Conservation (phyloP, 1,284 basidiomycete genomes). For the Ganoderma sinense region DNA sequence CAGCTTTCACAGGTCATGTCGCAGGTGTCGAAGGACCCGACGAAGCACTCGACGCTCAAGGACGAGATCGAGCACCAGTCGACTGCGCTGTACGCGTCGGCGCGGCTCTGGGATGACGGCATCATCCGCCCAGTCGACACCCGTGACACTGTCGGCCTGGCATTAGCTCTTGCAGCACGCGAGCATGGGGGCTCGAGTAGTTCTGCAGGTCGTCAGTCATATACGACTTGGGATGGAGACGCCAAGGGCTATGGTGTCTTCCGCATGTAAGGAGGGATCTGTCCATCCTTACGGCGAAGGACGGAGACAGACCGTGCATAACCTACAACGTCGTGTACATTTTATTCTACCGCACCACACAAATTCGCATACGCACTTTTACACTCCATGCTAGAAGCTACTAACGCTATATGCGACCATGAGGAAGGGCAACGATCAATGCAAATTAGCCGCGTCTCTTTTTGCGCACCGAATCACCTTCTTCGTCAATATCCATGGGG, state of each 20-base stretch:
- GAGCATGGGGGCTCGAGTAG: slow-evolving; percentile 38
- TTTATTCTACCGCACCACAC: neutral
- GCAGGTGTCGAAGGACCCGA: slow-evolving; percentile 84
- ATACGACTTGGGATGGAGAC: slow-evolving; percentile 77
- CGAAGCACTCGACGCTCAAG: slow-evolving; percentile 77
- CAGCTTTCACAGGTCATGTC: slow-evolving; percentile 95
- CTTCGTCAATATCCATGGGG: slow-evolving; percentile 41
- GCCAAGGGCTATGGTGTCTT: slow-evolving; percentile 87
- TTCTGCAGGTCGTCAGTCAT: slow-evolving; percentile 32
- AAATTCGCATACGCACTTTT: neutral
- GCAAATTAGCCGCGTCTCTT: slow-evolving; percentile 29
- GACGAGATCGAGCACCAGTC: slow-evolving; percentile 89
- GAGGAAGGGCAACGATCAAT: neutral
- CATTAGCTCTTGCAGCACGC: slow-evolving; percentile 77
- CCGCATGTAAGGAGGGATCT: slow-evolving; percentile 70
- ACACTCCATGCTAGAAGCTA: neutral
- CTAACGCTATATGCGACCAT: neutral
- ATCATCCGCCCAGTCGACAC: slow-evolving; percentile 95
- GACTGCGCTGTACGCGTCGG: slow-evolving; percentile 86
- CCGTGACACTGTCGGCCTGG: slow-evolving; percentile 86
- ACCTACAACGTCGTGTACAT: neutral
- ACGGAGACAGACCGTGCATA: neutral
- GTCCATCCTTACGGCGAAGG: neutral
- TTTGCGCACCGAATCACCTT: slow-evolving; percentile 33
- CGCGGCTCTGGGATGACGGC: slow-evolving; percentile 94